These are phyloP conservation scores for Ganoderma sinense DNA, from an alignment of 1,284 basidiomycete genomes.

Conservation along the genomic window DNA sequence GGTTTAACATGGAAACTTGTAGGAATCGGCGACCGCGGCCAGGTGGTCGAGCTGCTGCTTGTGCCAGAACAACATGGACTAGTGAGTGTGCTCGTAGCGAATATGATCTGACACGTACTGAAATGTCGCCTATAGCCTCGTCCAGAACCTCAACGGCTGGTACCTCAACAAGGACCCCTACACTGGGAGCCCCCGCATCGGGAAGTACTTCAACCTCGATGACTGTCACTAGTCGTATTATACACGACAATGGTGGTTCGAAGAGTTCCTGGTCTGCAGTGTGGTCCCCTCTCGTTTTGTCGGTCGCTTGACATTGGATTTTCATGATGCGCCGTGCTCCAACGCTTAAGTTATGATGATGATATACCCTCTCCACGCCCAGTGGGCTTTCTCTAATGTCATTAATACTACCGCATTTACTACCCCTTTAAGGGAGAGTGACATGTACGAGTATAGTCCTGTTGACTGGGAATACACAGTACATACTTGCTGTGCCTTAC, in stretches of 20 bases:
- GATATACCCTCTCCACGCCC: constrained; percentile 16
- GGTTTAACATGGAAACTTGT: neutral
- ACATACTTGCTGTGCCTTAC: constrained; percentile 14
- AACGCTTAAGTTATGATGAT: neutral
- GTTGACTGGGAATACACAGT: constrained; percentile 15
- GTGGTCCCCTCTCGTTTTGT: neutral
- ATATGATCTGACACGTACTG: constrained; percentile 28
- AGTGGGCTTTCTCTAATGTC: neutral
- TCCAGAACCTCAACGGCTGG: constrained; percentile 86
- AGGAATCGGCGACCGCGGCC: constrained; percentile 69
- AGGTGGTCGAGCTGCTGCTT: constrained; percentile 61
- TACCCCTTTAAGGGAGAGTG: constrained; percentile 12
- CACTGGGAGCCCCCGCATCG: constrained; percentile 51
- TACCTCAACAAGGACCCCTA: constrained; percentile 69
- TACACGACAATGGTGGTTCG: neutral
- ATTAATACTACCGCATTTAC: neutral
- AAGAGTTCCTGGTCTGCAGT: neutral
- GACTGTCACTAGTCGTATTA: constrained; percentile 42
- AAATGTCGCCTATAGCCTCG: constrained; percentile 57
- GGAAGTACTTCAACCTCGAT: constrained; percentile 76
- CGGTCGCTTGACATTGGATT: neutral
- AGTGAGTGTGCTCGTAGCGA: constrained; percentile 53
- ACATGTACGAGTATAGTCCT: constrained; percentile 17
- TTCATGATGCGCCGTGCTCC: neutral
- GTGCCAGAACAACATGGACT: constrained; percentile 83